Percentiles rank a stretch among this genome's conserved stretches.
phyloP scores from a whole-genome alignment of 2,329 filamentous ascomycete genomes.

The Zasmidium citrigriseum region DNA sequence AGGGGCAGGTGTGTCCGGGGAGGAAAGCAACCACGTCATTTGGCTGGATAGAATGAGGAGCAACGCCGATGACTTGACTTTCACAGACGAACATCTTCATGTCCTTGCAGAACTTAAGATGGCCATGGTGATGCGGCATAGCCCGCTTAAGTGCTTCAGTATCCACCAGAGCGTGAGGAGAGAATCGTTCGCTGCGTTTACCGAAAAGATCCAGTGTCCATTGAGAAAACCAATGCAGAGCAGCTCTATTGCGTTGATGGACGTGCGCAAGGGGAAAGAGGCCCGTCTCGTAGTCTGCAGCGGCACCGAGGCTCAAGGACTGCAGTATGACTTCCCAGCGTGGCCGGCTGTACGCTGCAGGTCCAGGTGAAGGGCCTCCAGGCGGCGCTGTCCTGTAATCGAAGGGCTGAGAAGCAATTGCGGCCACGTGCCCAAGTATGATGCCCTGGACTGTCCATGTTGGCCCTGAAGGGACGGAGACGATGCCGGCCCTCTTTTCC shows the following conservation, averaged over 20 bases:
- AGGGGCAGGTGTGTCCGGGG: background rate
- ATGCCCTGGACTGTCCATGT: background rate
- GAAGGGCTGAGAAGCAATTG: background rate
- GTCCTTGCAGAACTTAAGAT: background rate
- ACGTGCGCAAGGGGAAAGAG: background rate
- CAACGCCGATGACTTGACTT: background rate
- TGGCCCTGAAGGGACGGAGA: background rate
- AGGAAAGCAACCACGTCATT: background rate
- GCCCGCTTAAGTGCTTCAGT: background rate
- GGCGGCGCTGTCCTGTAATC: background rate
- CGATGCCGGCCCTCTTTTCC: background rate
- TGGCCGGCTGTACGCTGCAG: background rate
- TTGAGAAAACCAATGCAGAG: background rate
- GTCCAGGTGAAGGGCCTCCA: background rate
- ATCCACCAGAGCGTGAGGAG: background rate
- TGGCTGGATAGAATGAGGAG: background rate
- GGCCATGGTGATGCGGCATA: background rate
- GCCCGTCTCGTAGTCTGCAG: background rate
- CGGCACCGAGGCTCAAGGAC: background rate
- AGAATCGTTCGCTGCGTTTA: background rate
- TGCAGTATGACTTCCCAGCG: background rate
- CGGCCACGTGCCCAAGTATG: background rate
- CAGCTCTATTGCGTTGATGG: background rate
- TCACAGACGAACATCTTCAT: background rate
- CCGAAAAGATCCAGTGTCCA: slow-evolving; percentile 1